Conservation (phyloP, 2,329 filamentous ascomycete species). For the Daldinia eschscholtzii region DNA sequence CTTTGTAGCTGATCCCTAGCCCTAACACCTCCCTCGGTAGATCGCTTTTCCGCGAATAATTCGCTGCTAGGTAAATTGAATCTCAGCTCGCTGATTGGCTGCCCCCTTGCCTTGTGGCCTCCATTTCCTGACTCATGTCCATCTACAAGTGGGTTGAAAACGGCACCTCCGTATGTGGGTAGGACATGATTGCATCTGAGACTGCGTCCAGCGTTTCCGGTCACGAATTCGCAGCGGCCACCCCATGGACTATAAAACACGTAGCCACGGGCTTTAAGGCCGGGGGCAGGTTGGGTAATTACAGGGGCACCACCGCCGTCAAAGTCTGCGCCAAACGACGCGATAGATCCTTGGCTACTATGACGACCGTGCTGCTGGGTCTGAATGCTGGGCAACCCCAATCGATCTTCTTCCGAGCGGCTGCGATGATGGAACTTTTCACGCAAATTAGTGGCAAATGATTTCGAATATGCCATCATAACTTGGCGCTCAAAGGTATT, state of each 20-base stretch:
- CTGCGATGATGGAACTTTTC: conserved; percentile 58
- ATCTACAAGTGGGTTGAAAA: conserved; percentile 61
- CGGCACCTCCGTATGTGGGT: conserved; percentile 56
- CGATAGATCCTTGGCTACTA: conserved; percentile 53
- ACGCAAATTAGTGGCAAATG: conserved; percentile 62
- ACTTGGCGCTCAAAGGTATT: conserved; percentile 66
- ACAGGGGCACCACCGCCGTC: conserved; percentile 49
- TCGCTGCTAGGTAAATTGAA: conserved; percentile 83
- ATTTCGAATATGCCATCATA: conserved; percentile 68
- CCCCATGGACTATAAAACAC: conserved; percentile 89
- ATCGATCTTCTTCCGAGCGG: conserved; percentile 49
- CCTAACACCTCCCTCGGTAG: conserved; percentile 54
- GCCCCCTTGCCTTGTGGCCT: conserved; percentile 48
- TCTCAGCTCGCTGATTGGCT: conserved; percentile 81
- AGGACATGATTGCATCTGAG: conserved; percentile 81
- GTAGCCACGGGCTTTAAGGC: conserved; percentile 73
- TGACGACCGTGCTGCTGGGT: conserved; percentile 50
- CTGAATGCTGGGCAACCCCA: conserved; percentile 47
- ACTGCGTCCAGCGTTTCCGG: conserved; percentile 79
- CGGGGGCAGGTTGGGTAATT: conserved; percentile 61
- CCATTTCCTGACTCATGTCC: conserved; percentile 52
- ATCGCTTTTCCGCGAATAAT: conserved; percentile 56
- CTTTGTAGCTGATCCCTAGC: conserved; percentile 57
- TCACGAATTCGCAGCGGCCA: conserved; percentile 86
- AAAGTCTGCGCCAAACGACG: conserved; percentile 52